Evolutionary conservation across 306 rosid genomes (phyloP).

Genomic region (Quercus engelmannii): DNA sequence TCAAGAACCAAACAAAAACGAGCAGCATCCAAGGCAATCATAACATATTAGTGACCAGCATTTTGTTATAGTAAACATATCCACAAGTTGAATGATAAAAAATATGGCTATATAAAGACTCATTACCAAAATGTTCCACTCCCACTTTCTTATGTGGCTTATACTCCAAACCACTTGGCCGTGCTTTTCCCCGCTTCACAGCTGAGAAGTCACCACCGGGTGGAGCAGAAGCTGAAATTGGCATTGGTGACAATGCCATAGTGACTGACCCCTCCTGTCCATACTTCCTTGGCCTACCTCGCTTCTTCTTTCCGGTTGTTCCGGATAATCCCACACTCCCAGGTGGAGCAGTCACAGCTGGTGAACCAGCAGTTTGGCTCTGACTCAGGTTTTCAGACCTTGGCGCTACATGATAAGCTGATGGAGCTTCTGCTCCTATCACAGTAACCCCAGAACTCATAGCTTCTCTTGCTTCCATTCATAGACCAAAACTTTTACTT

Average conservation of each 20-base stretch:
- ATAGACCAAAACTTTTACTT: constrained; percentile 6
- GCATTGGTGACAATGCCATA: constrained; percentile 74
- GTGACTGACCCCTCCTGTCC: constrained; percentile 75
- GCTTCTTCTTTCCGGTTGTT: constrained; percentile 52
- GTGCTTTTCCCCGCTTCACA: constrained; percentile 53
- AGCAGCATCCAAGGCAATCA: constrained; percentile 2
- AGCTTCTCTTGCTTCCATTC: constrained; percentile 81
- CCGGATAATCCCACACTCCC: constrained; percentile 53
- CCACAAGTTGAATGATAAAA: constrained; percentile 8
- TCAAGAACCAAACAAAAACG: background rate
- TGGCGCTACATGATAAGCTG: constrained; percentile 79
- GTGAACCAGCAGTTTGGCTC: constrained; percentile 27
- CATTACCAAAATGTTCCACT: constrained; percentile 56
- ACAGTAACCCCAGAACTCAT: constrained; percentile 70
- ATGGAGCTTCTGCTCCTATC: constrained; percentile 83
- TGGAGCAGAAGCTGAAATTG: constrained; percentile 62
- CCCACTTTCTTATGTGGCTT: constrained; percentile 59
- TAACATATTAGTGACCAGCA: constrained; percentile 9
- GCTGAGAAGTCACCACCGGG: constrained; percentile 39
- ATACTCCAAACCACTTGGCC: constrained; percentile 44
- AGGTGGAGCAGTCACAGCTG: constrained; percentile 29
- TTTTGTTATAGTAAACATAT: background rate
- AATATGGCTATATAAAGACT: background rate
- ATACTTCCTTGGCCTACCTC: constrained; percentile 90
- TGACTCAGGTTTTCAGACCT: constrained; percentile 57